Percentiles rank a stretch among this genome's conserved stretches.
Evolutionary conservation across 2,329 filamentous ascomycete species (phyloP).

Genomic region (Aspergillus carbonarius): DNA sequence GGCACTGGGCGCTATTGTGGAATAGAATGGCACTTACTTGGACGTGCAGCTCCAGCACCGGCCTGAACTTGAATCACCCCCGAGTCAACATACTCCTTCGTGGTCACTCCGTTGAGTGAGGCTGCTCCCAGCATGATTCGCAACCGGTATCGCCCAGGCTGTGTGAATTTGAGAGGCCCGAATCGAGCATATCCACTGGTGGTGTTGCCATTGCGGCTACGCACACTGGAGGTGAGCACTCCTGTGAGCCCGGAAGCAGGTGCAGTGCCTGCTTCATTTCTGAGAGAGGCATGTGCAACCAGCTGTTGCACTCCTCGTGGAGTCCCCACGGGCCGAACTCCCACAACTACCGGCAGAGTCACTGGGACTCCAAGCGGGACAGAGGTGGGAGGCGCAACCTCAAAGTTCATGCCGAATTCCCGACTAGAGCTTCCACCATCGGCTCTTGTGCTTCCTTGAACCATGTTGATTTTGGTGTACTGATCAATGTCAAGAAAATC

Average conservation of each 20-base stretch:
- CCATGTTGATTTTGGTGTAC: constrained; percentile 13
- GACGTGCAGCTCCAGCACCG: constrained; percentile 27
- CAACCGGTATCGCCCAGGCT: constrained; percentile 31
- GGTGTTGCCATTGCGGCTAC: constrained; percentile 30
- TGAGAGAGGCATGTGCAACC: constrained; percentile 28
- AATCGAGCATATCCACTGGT: constrained; percentile 33
- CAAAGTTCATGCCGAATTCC: constrained; percentile 32
- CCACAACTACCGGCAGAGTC: constrained; percentile 33
- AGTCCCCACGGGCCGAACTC: constrained; percentile 29
- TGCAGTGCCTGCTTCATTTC: constrained; percentile 26
- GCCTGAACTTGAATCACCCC: constrained; percentile 30
- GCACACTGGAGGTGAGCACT: constrained; percentile 33
- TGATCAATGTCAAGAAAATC: neutral
- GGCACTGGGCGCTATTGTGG: neutral
- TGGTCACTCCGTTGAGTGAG: constrained; percentile 29
- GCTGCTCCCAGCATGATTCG: constrained; percentile 33
- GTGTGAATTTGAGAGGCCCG: constrained; percentile 26
- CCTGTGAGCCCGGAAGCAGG: constrained; percentile 25
- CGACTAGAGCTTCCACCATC: constrained; percentile 20
- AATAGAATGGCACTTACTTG: constrained; percentile 26
- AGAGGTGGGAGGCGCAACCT: constrained; percentile 28
- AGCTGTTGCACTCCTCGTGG: constrained; percentile 27
- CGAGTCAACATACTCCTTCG: constrained; percentile 32
- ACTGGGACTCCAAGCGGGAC: constrained; percentile 28
- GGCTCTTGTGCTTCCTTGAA: constrained; percentile 8